Conservation (phyloP, 768 basidiomycete species). For the Lactarius sanguifluus region DNA sequence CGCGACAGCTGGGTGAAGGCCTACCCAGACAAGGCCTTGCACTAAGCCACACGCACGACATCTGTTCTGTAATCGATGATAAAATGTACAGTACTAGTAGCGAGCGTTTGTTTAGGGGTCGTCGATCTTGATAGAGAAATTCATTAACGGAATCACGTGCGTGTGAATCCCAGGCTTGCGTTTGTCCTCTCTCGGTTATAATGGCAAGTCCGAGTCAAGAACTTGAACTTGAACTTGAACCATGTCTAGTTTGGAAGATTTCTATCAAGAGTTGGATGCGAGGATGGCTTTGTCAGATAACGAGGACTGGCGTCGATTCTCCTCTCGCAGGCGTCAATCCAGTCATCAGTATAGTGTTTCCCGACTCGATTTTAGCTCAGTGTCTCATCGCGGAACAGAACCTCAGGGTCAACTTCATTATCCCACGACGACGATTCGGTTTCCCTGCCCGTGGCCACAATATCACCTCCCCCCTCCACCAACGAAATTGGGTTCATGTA, state of each 20-base stretch:
- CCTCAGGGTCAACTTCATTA: not conserved
- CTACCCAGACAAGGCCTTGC: constrained; percentile 34
- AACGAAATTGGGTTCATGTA: constrained; percentile 4
- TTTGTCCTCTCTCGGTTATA: not conserved
- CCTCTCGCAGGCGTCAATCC: not conserved
- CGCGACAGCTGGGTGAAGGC: constrained; percentile 46
- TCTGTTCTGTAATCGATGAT: not conserved
- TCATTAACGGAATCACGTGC: constrained; percentile 13
- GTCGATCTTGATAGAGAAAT: no score
- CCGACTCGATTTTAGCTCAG: not conserved
- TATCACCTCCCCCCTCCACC: not conserved
- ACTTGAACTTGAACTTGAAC: not conserved
- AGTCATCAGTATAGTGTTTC: not conserved
- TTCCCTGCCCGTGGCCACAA: not conserved
- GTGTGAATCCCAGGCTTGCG: not conserved
- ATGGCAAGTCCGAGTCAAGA: not conserved
- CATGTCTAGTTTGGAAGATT: constrained; percentile 16
- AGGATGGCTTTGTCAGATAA: constrained; percentile 25
- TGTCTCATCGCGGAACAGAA: not conserved
- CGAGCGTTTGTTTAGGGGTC: no score
- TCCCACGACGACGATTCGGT: not conserved
- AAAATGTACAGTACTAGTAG: not conserved
- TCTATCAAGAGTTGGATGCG: constrained; percentile 28
- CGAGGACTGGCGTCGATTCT: constrained; percentile 7
- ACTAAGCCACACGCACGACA: not conserved